Percentiles rank a stretch among this genome's conserved stretches.
Evolutionary conservation across 2,329 filamentous ascomycete species (phyloP).

Genomic region (Stemphylium vesicarium): DNA sequence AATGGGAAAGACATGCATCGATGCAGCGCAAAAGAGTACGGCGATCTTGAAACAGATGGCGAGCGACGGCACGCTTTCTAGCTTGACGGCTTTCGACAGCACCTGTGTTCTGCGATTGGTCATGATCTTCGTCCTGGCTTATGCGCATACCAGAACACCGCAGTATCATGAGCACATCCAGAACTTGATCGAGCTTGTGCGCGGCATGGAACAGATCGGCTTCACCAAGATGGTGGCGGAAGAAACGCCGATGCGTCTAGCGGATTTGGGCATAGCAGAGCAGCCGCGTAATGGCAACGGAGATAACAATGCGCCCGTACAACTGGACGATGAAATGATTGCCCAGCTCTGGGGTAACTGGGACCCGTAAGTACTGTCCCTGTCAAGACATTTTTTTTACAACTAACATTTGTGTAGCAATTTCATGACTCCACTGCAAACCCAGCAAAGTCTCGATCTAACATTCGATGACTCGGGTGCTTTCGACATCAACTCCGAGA

Average conservation of each 20-base stretch:
- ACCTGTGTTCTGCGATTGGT: slow-evolving; percentile 42
- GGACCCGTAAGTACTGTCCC: slow-evolving; percentile 34
- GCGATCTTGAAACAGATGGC: slow-evolving; percentile 40
- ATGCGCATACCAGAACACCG: slow-evolving; percentile 35
- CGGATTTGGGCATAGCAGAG: slow-evolving; percentile 37
- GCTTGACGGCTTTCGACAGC: slow-evolving; percentile 45
- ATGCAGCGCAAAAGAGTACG: slow-evolving; percentile 40
- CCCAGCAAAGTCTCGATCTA: slow-evolving; percentile 42
- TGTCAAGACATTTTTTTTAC: neutral
- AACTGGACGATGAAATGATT: slow-evolving; percentile 38
- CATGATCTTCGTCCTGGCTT: slow-evolving; percentile 47
- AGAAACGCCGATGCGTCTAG: slow-evolving; percentile 42
- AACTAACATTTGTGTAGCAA: slow-evolving; percentile 24
- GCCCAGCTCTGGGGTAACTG: slow-evolving; percentile 42
- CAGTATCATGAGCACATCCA: slow-evolving; percentile 39
- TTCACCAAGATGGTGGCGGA: slow-evolving; percentile 45
- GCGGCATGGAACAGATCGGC: slow-evolving; percentile 43
- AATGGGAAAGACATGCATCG: slow-evolving; percentile 44
- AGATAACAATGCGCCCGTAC: slow-evolving; percentile 16
- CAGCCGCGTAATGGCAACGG: slow-evolving; percentile 1
- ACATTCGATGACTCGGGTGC: slow-evolving; percentile 41
- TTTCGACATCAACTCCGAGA: slow-evolving; percentile 41
- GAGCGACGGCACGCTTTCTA: slow-evolving; percentile 33
- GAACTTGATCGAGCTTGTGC: slow-evolving; percentile 28
- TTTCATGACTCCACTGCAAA: slow-evolving; percentile 43